Evolutionary conservation across 164 flowering plant species (phyloP).

Genomic region (Nymphaea thermarum): DNA sequence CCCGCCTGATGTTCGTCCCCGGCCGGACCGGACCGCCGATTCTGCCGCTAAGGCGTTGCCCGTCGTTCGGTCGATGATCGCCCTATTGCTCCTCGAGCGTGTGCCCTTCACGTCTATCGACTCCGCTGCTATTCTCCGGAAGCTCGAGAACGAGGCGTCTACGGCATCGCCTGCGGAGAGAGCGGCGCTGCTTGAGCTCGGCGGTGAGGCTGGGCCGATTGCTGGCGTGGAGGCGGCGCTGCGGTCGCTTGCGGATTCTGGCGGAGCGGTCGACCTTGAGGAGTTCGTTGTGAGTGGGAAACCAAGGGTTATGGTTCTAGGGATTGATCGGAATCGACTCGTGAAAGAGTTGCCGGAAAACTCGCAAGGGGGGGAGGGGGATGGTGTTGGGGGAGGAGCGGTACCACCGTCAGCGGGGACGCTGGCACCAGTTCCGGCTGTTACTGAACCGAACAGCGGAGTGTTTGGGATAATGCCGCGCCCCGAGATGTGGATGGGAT

Average conservation of each 20-base stretch:
- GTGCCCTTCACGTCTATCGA: conserved; percentile 74
- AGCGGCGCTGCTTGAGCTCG: conserved; percentile 68
- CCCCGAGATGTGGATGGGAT: conserved; percentile 61
- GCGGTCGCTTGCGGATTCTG: conserved; percentile 74
- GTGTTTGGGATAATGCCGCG: conserved; percentile 31
- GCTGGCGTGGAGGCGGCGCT: conserved; percentile 80
- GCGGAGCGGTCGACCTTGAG: conserved; percentile 66
- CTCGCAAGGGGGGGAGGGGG: conserved; percentile 18
- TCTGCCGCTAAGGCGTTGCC: conserved; percentile 23
- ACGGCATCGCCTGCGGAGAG: conserved; percentile 44
- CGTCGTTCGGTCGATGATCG: conserved; percentile 80
- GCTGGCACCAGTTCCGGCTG: conserved; percentile 11
- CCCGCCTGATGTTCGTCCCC: neutral
- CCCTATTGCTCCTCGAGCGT: conserved; percentile 63
- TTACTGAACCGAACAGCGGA: conserved; percentile 5
- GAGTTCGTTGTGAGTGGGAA: conserved; percentile 76
- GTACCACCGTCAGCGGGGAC: conserved; percentile 9
- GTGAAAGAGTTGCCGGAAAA: conserved; percentile 79
- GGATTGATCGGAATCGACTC: conserved; percentile 53
- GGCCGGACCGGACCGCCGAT: conserved; percentile 7
- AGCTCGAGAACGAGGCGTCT: conserved; percentile 59
- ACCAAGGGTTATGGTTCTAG: conserved; percentile 68
- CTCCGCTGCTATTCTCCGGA: conserved; percentile 64
- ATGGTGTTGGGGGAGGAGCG: conserved; percentile 10
- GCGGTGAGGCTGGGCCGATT: conserved; percentile 72